phyloP scores from a whole-genome alignment of 179 eudicot genomes.

The Silene vulgaris region DNA sequence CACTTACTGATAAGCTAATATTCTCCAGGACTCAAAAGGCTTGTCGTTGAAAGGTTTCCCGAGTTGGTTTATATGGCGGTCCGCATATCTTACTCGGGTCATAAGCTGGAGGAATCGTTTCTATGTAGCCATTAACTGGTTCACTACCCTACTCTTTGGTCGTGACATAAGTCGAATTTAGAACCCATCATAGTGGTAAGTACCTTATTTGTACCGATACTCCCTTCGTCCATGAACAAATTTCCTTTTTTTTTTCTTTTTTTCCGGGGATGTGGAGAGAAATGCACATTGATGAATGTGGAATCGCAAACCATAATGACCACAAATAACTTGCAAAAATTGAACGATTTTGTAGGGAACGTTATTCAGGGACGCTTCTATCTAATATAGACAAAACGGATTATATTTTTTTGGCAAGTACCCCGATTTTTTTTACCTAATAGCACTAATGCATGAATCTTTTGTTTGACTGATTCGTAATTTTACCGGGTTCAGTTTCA shows the following conservation, averaged over 20 bases:
- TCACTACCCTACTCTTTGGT: constrained; percentile 80
- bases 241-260: not conserved
- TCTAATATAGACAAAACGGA: not conserved
- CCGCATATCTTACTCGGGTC: constrained; percentile 92
- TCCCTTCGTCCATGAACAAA: not conserved
- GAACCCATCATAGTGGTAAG: constrained; percentile 12
- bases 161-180: constrained; percentile 91
- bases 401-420: not conserved
- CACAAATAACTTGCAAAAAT: too few species aligned
- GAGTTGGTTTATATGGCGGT: constrained; percentile 94
- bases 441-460: not conserved
- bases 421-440: not conserved
- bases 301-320: not conserved
- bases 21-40: constrained; percentile 67
- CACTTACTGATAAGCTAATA: constrained; percentile 1
- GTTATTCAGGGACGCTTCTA: not conserved
- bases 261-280: not conserved
- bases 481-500: not conserved
- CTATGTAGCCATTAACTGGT: constrained; percentile 91
- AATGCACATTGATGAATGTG: not conserved
- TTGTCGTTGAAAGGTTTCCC: constrained; percentile 71
- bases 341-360: too few species aligned
- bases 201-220: not conserved
- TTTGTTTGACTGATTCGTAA: not conserved
- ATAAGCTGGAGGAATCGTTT: constrained; percentile 97